Base-by-base conservation (phyloP, 208 protist species). In the Acanthamoeba healyi region DNA sequence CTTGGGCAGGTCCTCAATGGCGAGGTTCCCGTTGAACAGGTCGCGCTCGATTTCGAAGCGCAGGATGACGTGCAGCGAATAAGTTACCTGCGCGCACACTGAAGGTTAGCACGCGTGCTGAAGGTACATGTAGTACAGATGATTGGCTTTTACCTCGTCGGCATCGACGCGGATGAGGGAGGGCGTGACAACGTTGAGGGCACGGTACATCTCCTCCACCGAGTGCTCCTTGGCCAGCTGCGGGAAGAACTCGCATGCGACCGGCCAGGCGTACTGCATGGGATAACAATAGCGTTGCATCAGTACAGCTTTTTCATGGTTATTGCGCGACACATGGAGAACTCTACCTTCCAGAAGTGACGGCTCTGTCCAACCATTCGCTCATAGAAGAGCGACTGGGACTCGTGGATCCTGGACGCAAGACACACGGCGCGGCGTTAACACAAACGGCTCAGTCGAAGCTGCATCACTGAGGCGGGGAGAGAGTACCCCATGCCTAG, bases 331-430 rank as follows among this genome's bases (percentile, higher is more conserved):
- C 26, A 72, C 19, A 61, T 14, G 38, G 4, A 87, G 10, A 19
- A 5, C 4, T 5, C 14, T 58, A 87, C 79, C 79, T 87, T 51
- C 79, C 79, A 87, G 49, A 87, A 87, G 79, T 61, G 40, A 34
- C 79, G 79, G 79, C n/a, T 54, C 49, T 87, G 79, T 7, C 79
- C 79, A 7, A 87, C 44, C 79, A 87, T 87, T 29, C 79, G 40
- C 79, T 87, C 79, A 29, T 87, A 87, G 49, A 87, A 87, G 49
- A 87, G 79, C 9, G 79, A 87, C n/a, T 87, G 79, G 9, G 79
- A 87, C 42, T 87, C 79, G n/a, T 87, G 79, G 58, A 87, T 87
- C 3, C 58, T 67, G n/a, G n/a, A 67, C 6, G 22, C 6, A 54
- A 54, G 6, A 54, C 49, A 15, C 6, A 54, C 49, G 15, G 6